phyloP scores from a whole-genome alignment of 2,329 filamentous ascomycete species.

The Trichoderma sp. region DNA sequence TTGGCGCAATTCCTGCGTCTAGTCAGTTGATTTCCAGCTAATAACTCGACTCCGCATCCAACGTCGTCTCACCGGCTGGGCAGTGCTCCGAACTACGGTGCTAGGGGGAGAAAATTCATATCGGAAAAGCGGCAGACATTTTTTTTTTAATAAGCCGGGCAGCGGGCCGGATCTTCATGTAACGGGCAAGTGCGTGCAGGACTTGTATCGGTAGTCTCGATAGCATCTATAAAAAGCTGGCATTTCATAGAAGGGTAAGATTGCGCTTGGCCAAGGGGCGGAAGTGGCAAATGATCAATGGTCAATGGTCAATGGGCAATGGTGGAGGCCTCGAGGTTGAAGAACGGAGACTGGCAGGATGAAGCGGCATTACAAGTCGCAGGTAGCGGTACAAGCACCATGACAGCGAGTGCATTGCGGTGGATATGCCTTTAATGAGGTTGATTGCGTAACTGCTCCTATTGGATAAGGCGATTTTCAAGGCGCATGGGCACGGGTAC shows the following conservation, averaged over 20 bases:
- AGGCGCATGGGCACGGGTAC: background rate
- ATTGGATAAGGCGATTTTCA: background rate
- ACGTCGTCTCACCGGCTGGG: slow-evolving; percentile 6
- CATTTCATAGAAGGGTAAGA: background rate
- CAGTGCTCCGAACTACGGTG: slow-evolving; percentile 2
- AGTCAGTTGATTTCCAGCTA: background rate
- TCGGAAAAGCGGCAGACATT: slow-evolving; percentile 7
- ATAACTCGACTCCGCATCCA: background rate
- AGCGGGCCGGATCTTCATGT: slow-evolving; percentile 10
- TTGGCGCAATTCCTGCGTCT: background rate
- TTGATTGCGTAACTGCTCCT: background rate
- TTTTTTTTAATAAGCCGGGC: background rate
- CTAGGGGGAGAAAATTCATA: background rate
- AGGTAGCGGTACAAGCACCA: background rate
- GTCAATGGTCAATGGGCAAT: background rate
- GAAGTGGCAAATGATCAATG: background rate
- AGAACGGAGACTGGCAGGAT: background rate
- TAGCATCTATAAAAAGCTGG: background rate
- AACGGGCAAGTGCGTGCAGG: background rate
- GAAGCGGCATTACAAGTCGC: background rate
- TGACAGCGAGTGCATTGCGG: slow-evolving; percentile 2
- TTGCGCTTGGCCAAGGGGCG: slow-evolving; percentile 1
- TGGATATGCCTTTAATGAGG: slow-evolving; percentile 18
- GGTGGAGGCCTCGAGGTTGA: slow-evolving; percentile 7
- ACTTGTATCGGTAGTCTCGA: background rate